Evolutionary conservation across 371 early-diverging fungal genomes (phyloP).

Genomic region (Coemansia sp.): DNA sequence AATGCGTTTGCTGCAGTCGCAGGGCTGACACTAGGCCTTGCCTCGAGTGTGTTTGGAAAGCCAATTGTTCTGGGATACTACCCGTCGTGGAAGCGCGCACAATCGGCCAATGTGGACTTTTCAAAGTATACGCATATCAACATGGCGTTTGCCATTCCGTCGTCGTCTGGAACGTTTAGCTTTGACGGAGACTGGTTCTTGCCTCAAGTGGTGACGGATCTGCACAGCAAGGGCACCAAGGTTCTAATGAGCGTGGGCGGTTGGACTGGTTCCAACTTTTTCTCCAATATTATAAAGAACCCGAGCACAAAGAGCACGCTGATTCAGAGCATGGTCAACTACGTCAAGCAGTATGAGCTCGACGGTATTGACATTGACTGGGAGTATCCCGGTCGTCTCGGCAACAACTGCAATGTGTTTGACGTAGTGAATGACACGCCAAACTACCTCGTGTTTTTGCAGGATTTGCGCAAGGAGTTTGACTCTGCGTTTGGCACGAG

Average conservation of each 20-base stretch:
- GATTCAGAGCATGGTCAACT: constrained; percentile 59
- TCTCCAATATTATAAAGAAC: constrained; percentile 58
- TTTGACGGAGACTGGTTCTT: constrained; percentile 43
- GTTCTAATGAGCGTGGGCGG: constrained; percentile 57
- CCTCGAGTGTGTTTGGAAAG: constrained; percentile 5
- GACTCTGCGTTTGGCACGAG: constrained; percentile 57
- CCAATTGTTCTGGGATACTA: constrained; percentile 41
- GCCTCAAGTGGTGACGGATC: constrained; percentile 15
- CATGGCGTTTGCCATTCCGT: constrained; percentile 42
- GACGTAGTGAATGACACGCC: constrained; percentile 59
- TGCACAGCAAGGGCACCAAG: constrained; percentile 54
- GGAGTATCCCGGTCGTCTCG: constrained; percentile 75
- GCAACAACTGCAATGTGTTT: constrained; percentile 63
- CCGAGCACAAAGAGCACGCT: constrained; percentile 54
- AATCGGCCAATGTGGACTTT: constrained; percentile 23
- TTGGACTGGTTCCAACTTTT: constrained; percentile 35
- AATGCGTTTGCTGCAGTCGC: constrained; percentile 22
- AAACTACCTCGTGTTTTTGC: constrained; percentile 62
- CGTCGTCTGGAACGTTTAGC: constrained; percentile 22
- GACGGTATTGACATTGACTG: constrained; percentile 61
- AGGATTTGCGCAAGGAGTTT: constrained; percentile 61
- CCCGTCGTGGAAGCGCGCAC: constrained; percentile 33
- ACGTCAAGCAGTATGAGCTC: constrained; percentile 48
- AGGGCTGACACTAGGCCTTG: constrained; percentile 21
- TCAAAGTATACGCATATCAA: constrained; percentile 46